Evolutionary conservation across 441 rosid species (phyloP).

Genomic region (Aquilaria agallochum): DNA sequence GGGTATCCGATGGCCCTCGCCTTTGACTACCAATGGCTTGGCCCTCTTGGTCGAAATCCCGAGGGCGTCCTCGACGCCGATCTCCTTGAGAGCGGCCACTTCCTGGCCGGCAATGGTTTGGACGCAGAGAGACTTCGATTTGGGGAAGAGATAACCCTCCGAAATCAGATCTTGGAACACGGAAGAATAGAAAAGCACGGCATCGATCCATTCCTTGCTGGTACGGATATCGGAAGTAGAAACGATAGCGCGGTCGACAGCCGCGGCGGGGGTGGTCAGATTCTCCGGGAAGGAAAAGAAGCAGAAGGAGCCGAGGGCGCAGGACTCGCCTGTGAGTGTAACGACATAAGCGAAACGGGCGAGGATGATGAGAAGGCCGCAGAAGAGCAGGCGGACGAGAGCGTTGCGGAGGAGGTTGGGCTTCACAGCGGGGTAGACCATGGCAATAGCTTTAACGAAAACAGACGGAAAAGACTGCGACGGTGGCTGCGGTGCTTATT

Average conservation of each 20-base stretch:
- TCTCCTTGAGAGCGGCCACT: constrained; percentile 49
- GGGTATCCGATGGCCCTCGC: constrained; percentile 32
- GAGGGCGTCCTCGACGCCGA: constrained; percentile 43
- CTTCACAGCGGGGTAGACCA: constrained; percentile 40
- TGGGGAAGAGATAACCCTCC: constrained; percentile 43
- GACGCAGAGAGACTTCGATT: constrained; percentile 41
- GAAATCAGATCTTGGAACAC: constrained; percentile 53
- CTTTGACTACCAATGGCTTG: constrained; percentile 41
- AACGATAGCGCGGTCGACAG: constrained; percentile 7
- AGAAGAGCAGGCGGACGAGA: constrained; percentile 39
- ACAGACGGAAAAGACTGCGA: neutral
- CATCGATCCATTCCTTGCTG: constrained; percentile 19
- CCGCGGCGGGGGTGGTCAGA: constrained; percentile 11
- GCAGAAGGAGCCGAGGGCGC: constrained; percentile 44
- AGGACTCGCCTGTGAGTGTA: constrained; percentile 56
- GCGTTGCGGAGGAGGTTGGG: constrained; percentile 37
- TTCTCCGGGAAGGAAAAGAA: constrained; percentile 31
- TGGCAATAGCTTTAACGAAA: constrained; percentile 2
- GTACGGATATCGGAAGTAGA: neutral
- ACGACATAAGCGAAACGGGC: constrained; percentile 61
- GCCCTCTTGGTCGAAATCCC: constrained; percentile 50
- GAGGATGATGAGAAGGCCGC: constrained; percentile 43
- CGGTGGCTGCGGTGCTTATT: constrained; percentile 11
- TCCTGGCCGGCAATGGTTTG: constrained; percentile 53
- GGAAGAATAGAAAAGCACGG: constrained; percentile 47